phyloP scores from a whole-genome alignment of 176 grass and related monocot species.

The Puccinellia tenuiflora region DNA sequence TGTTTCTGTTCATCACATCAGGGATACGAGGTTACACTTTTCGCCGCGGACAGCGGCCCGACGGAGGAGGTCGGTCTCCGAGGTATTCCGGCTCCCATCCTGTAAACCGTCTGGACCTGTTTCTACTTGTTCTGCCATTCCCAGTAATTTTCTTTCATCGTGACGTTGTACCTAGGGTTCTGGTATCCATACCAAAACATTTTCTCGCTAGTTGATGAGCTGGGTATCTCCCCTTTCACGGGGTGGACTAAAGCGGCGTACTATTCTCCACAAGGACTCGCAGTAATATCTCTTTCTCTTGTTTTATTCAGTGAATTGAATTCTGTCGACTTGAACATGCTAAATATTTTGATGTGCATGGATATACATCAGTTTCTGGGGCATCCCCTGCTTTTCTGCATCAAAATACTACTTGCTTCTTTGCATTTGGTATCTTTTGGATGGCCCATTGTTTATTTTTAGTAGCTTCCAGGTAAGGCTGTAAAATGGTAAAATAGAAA shows the following conservation, averaged over 20 bases:
- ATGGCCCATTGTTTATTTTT: neutral
- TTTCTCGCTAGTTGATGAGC: constrained; percentile 65
- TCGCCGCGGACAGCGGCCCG: constrained; percentile 46
- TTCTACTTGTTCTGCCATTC: neutral
- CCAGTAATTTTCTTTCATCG: neutral
- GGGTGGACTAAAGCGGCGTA: constrained; percentile 64
- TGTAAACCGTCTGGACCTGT: neutral
- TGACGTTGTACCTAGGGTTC: constrained; percentile 53
- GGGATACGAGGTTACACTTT: constrained; percentile 71
- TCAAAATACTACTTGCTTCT: neutral
- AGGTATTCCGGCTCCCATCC: constrained; percentile 29
- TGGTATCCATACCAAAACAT: constrained; percentile 84
- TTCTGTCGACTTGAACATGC: neutral
- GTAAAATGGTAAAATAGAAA: neutral
- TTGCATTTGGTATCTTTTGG: neutral
- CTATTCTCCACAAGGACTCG: constrained; percentile 59
- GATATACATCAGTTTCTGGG: neutral
- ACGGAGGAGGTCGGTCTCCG: constrained; percentile 63
- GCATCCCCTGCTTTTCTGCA: neutral
- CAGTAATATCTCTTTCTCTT: constrained; percentile 33
- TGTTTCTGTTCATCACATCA: constrained; percentile 27
- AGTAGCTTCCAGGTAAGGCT: neutral
- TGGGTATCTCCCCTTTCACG: constrained; percentile 80
- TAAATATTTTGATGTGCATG: neutral
- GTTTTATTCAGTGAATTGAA: neutral